Percentiles rank a stretch among this genome's conserved stretches.
phyloP scores from a whole-genome alignment of 2,329 filamentous ascomycete species.

The Aspergillus tubingensis region DNA sequence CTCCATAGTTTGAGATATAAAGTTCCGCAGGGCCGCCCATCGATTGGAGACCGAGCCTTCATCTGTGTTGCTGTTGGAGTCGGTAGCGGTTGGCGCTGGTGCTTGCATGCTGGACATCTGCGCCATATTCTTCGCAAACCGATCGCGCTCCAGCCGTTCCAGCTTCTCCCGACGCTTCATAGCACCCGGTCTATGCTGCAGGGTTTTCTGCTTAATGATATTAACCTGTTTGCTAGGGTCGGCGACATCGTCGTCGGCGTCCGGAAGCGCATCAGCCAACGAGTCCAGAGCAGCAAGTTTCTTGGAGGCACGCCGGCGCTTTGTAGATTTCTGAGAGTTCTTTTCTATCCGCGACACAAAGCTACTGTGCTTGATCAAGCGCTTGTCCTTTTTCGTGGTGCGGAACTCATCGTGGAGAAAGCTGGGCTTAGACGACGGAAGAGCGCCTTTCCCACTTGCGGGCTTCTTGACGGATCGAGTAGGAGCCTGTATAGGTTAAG shows the following conservation, averaged over 20 bases:
- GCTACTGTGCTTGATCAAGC: slow-evolving; percentile 74
- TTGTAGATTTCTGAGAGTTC: slow-evolving; percentile 55
- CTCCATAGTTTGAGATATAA: slow-evolving; percentile 86
- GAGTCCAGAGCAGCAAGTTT: slow-evolving; percentile 76
- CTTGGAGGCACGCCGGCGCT: slow-evolving; percentile 69
- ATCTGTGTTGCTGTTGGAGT: slow-evolving; percentile 14
- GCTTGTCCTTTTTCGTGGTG: slow-evolving; percentile 80
- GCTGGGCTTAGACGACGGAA: slow-evolving; percentile 20
- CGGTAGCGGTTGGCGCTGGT: slow-evolving; percentile 27
- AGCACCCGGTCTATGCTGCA: slow-evolving; percentile 75
- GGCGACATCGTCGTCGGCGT: slow-evolving; percentile 53
- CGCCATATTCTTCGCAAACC: slow-evolving; percentile 82
- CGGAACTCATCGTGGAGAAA: slow-evolving; percentile 55
- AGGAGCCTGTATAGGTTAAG: slow-evolving; percentile 27
- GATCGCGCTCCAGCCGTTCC: slow-evolving; percentile 76
- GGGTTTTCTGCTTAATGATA: slow-evolving; percentile 71
- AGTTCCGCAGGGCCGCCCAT: slow-evolving; percentile 80
- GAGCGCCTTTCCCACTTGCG: slow-evolving; percentile 18
- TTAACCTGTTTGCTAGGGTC: slow-evolving; percentile 57
- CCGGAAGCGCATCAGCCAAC: slow-evolving; percentile 78
- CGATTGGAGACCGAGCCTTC: slow-evolving; percentile 55
- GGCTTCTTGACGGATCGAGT: slow-evolving; percentile 24
- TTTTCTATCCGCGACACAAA: slow-evolving; percentile 79
- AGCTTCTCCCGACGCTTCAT: slow-evolving; percentile 80
- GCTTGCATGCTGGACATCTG: slow-evolving; percentile 58